Base-by-base conservation (phyloP, 1,284 basidiomycete genomes). In the Leccinum solheimii region DNA sequence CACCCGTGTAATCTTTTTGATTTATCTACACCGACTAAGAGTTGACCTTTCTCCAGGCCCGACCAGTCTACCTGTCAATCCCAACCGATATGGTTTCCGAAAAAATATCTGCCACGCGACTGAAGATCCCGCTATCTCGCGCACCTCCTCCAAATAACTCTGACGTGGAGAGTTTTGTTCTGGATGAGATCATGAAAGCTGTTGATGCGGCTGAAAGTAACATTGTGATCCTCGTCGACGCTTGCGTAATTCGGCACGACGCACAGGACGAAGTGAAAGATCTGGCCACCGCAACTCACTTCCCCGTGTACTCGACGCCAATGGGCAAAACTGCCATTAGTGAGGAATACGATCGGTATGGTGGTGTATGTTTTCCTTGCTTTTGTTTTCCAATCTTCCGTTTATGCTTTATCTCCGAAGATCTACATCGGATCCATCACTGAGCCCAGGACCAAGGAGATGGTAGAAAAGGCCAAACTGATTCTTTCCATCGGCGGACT, bases 261-360 rank as follows among this genome's bases (percentile, higher is more conserved):
- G 89, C 89, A 45, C 83, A 83, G 43, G 73, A 83, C 1, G 88
- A 92, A 70, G 80, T 92, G 4, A 79, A 83, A 54, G 85, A 93
- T 55, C 81, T 98, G 43, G 77, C 92, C 56, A 78, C 84, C 61
- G 80, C 80, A 55, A 92, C 91, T 7, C 85, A 85, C 5, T 91
- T 92, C 76, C 86, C 94, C 53, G 90, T 95, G 59, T 88, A 89
- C 71, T 78, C 86, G 14, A 84, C 94, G 0, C 94, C 94, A 0
- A 96, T 97, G 95, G 95, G 94, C 49, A 97, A 97, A 76, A 86
- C 88, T 1, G 83, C 88, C 0, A 78, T 97, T 13, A 84, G 88
- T 64, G 97, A 98, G 77, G 81, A 83, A 52, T 87, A 91, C 62
- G 82, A 86, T 19, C 85, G 93, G n/a, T 98, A 91, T 75, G 95